phyloP scores from a whole-genome alignment of 2,329 filamentous ascomycete genomes.

The Pyrenochaeta sp. region DNA sequence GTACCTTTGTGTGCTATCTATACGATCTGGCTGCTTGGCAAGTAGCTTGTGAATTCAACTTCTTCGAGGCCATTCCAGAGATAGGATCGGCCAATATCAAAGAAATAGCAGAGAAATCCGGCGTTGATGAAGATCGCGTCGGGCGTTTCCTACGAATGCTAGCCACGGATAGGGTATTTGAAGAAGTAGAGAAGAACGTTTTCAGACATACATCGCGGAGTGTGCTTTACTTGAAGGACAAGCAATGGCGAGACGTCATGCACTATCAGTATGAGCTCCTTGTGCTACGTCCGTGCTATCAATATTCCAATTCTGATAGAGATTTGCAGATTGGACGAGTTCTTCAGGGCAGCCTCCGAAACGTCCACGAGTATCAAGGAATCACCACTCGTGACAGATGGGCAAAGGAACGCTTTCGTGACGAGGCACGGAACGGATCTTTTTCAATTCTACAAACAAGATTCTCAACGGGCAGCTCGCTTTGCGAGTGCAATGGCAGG shows the following conservation, averaged over 20 bases:
- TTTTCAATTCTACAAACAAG: constrained; percentile 39
- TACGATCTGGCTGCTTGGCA: constrained; percentile 31
- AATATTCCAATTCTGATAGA: not conserved
- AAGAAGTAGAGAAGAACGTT: constrained; percentile 17
- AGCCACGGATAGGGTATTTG: constrained; percentile 24
- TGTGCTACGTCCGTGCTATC: not conserved
- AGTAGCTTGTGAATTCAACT: constrained; percentile 27
- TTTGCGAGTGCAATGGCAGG: constrained; percentile 44
- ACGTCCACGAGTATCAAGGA: constrained; percentile 19
- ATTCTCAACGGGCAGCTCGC: constrained; percentile 32
- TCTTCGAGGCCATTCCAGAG: constrained; percentile 25
- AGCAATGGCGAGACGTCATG: constrained; percentile 19
- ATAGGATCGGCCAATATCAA: constrained; percentile 9
- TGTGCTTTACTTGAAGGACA: constrained; percentile 19
- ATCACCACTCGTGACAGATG: constrained; percentile 11
- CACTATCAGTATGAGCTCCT: constrained; percentile 21
- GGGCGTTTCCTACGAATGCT: constrained; percentile 25
- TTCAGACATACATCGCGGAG: constrained; percentile 33
- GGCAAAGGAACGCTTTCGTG: constrained; percentile 29
- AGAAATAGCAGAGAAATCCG: constrained; percentile 21
- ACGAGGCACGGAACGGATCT: constrained; percentile 28
- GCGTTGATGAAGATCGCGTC: constrained; percentile 23
- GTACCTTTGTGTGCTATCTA: constrained; percentile 21
- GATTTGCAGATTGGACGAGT: constrained; percentile 33
- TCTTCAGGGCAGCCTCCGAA: constrained; percentile 37